Conservation (phyloP, 805 yeast genomes). For the Cyberlindnera suaveolens region DNA sequence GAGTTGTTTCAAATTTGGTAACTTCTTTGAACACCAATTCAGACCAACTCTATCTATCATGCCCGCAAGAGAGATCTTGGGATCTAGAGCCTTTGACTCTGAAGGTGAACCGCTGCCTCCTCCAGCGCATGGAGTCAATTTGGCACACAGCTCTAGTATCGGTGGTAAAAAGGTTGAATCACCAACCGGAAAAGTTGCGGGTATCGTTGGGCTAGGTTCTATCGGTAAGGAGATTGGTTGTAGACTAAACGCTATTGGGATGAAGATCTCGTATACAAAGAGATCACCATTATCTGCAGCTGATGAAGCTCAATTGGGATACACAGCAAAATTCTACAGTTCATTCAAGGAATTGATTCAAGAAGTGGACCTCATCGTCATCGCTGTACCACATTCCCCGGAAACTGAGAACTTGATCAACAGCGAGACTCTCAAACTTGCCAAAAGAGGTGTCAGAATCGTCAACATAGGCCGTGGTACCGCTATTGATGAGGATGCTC, state of each 20-base stretch:
- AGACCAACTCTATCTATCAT: conserved; percentile 36
- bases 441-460: conserved; percentile 51
- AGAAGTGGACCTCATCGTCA: conserved; percentile 49
- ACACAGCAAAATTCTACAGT: conserved; percentile 36
- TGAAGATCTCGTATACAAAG: conserved; percentile 59
- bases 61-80: conserved; percentile 35
- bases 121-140: conserved; percentile 28
- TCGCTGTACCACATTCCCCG: conserved; percentile 62
- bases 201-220: conserved; percentile 69
- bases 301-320: conserved; percentile 35
- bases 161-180: conserved; percentile 43
- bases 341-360: conserved; percentile 38
- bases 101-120: conserved; percentile 27
- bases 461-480: conserved; percentile 74
- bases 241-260: conserved; percentile 50
- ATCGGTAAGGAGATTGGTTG: conserved; percentile 63
- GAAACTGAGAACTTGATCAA: conserved; percentile 53
- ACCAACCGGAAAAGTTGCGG: conserved; percentile 52
- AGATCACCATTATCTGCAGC: conserved; percentile 37
- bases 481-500: conserved; percentile 56
- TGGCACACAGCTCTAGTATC: conserved; percentile 31
- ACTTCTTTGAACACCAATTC: conserved; percentile 40
- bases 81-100: conserved; percentile 27
- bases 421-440: conserved; percentile 35
- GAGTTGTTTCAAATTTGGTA: conserved; percentile 52